Conservation (phyloP, 306 rosid genomes). For the Quercus gilva region DNA sequence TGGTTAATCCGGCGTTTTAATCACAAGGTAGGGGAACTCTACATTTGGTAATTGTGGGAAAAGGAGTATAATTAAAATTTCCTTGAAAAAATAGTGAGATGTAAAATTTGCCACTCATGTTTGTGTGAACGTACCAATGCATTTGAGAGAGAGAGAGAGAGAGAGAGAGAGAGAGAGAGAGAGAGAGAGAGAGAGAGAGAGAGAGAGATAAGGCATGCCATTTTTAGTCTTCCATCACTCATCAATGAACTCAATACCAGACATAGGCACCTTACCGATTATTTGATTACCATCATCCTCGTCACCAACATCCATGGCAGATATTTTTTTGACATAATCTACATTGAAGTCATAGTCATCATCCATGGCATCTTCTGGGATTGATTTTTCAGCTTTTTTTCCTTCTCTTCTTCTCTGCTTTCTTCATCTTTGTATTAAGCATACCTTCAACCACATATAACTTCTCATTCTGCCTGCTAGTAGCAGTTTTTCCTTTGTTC, state of each 20-base stretch:
- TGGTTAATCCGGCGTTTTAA: too few species aligned
- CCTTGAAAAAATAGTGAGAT: too few species aligned
- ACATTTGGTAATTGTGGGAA: too few species aligned
- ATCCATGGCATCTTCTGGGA: constrained; percentile 53
- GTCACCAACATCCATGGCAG: constrained; percentile 54
- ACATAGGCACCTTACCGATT: constrained; percentile 33
- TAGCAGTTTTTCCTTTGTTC: constrained; percentile 43
- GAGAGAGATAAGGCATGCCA: background rate
- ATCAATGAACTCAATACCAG: constrained; percentile 25
- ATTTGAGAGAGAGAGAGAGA: background rate
- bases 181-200: background rate
- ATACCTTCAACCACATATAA: constrained; percentile 74
- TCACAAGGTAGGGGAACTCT: too few species aligned
- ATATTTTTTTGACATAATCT: constrained; percentile 59
- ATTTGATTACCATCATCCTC: constrained; percentile 28
- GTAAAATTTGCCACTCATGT: too few species aligned
- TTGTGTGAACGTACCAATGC: too few species aligned
- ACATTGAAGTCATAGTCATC: constrained; percentile 81
- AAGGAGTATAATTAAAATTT: too few species aligned
- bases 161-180: background rate
- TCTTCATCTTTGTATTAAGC: constrained; percentile 64
- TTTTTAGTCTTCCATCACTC: constrained; percentile 14
- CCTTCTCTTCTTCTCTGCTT: constrained; percentile 78
- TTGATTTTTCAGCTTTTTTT: constrained; percentile 54
- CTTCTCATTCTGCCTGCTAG: constrained; percentile 71